phyloP scores from a whole-genome alignment of 2,329 filamentous ascomycete species.

The Coniochaeta prunicola region DNA sequence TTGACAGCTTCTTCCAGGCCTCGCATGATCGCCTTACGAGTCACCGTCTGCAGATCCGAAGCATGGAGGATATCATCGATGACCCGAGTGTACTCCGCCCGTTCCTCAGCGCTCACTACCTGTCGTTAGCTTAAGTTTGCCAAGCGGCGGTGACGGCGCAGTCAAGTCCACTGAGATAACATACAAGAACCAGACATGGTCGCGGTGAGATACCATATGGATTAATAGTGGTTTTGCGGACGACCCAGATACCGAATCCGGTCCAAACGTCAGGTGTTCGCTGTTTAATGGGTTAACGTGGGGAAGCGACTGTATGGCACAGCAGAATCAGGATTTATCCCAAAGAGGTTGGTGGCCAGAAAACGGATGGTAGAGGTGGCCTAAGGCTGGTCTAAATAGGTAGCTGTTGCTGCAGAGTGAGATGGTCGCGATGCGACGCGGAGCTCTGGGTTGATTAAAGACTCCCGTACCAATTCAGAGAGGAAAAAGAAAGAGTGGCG shows the following conservation, averaged over 20 bases:
- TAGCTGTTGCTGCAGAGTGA: neutral
- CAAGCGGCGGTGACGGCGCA: neutral
- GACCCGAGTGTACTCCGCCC: constrained; percentile 45
- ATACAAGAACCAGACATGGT: neutral
- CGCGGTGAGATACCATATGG: neutral
- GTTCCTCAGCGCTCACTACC: constrained; percentile 43
- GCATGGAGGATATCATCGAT: constrained; percentile 53
- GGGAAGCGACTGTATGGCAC: neutral
- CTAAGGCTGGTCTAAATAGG: neutral
- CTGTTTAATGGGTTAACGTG: too few species aligned
- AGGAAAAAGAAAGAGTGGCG: neutral
- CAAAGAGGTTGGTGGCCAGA: too few species aligned
- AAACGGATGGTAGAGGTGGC: neutral
- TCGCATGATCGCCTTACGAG: constrained; percentile 54
- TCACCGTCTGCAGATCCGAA: constrained; percentile 55
- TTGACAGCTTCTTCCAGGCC: constrained; percentile 47
- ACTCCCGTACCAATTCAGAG: neutral
- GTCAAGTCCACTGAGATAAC: neutral
- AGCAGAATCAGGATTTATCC: neutral
- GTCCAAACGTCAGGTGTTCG: neutral
- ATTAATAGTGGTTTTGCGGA: neutral
- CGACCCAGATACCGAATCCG: neutral
- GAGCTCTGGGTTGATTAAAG: neutral
- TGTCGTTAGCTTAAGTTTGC: constrained; percentile 5
- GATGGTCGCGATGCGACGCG: neutral